Conservation (phyloP, 2,329 filamentous ascomycete genomes). For the Penicillium oxalicum region DNA sequence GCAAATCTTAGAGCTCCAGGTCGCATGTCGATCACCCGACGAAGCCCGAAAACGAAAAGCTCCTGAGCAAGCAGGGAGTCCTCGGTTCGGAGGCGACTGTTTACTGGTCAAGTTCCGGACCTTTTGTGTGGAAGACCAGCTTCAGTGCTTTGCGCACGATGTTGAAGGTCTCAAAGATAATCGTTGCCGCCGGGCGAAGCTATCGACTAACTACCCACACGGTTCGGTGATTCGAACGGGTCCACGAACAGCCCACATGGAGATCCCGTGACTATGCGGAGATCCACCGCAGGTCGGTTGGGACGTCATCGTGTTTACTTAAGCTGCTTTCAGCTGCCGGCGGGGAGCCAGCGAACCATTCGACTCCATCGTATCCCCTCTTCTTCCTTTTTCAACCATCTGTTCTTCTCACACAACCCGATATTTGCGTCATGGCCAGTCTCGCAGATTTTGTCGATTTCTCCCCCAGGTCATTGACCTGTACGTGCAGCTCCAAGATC, state of each 20-base stretch:
- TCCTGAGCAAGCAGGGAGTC: slow-evolving; percentile 10
- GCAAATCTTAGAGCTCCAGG: slow-evolving; percentile 39
- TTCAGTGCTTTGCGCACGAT: too few relatives aligned
- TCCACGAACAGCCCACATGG: slow-evolving; percentile 3
- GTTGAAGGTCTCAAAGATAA: neutral
- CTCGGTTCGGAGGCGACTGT: neutral
- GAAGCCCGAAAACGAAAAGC: slow-evolving; percentile 12
- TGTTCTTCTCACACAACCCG: neutral
- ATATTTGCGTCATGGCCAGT: slow-evolving; percentile 26
- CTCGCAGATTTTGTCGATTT: slow-evolving; percentile 52
- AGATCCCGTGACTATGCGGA: slow-evolving; percentile 18
- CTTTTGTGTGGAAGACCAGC: neutral
- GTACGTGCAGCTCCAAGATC: slow-evolving; percentile 43
- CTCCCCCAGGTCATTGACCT: slow-evolving; percentile 58
- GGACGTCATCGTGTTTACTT: slow-evolving; percentile 25
- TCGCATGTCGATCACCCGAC: slow-evolving; percentile 29
- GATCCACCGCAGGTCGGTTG: neutral
- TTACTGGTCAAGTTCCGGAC: too few relatives aligned
- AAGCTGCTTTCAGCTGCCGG: slow-evolving; percentile 12
- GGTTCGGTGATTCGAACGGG: slow-evolving; percentile 5
- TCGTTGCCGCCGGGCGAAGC: neutral
- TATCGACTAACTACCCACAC: neutral
- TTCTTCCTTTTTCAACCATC: slow-evolving; percentile 1
- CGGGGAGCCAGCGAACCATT: slow-evolving; percentile 5
- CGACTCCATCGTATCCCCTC: slow-evolving; percentile 4